Evolutionary conservation across 2,329 filamentous ascomycete species (phyloP), one percentile per base, ranked within the genome.

Genomic region (Scedosporium dehoogii): DNA sequence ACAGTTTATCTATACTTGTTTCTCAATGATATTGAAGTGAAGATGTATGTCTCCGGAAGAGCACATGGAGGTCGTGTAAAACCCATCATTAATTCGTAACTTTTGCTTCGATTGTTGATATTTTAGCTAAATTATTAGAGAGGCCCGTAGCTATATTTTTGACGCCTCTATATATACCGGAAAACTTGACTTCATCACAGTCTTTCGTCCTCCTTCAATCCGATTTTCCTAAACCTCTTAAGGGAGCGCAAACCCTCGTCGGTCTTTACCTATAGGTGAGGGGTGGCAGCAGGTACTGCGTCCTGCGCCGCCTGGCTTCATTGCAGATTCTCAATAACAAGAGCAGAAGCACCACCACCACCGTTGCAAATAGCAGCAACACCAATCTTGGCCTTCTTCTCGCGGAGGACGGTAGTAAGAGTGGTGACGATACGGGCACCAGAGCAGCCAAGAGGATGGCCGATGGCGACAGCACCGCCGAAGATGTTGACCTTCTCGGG

Each of bases 311-410:
- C 60, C 25, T 46, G 18, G 51, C 51, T 73, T 76, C 77, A 84
- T 76, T 84, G 80, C 71, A 86, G 73, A 72, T 75, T 85, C 82
- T 99, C 94, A 70, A 99, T 85, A 66, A 99, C 91, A 68, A 99
- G 79, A 63, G 94, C 94, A 70, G 91, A 96, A 64, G 94, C 94
- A 74, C 94, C 94, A 70, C 94, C 94, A 63, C 94, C 94, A 67
- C 94, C 94, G 76, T 99, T 99, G 86, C 94, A 99, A 73, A 99
- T 97, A 71, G 91, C 94, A 46, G 90, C 93, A 71, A 87, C 90
- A 63, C 94, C 94, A 74, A 97, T 87, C 87, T 96, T 97, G 71
- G 86, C 92, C 75, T 91, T 90, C 83, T 92, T 94, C 75, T 94
- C 88, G 75, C 85, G 89, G 71, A 99, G 80, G 42, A 97, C 93